Conservation (phyloP, 1,284 basidiomycete species). For the Ustilago curta region DNA sequence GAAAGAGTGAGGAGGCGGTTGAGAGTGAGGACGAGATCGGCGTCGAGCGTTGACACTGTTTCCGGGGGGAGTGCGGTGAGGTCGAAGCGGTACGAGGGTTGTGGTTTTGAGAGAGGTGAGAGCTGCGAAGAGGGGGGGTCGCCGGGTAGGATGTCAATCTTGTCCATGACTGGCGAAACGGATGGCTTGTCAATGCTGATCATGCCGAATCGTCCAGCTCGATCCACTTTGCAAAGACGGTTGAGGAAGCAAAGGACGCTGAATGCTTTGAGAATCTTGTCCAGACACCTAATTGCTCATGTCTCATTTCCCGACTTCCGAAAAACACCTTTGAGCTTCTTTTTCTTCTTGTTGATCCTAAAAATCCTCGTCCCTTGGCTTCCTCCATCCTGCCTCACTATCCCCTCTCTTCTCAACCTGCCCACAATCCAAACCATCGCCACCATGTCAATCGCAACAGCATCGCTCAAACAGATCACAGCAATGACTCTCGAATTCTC, state of each 20-base stretch:
- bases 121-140: background rate
- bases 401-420: background rate
- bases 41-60: background rate
- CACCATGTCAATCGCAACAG: constrained; percentile 43
- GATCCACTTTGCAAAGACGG: background rate
- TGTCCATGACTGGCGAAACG: background rate
- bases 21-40: background rate
- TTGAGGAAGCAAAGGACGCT: constrained; percentile 2
- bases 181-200: constrained; percentile 16
- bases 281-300: background rate
- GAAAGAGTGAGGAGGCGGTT: constrained; percentile 5
- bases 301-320: constrained; percentile 27
- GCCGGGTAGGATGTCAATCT: constrained; percentile 7
- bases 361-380: background rate
- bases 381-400: background rate
- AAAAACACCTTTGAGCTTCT: constrained; percentile 18
- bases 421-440: background rate
- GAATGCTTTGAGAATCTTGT: constrained; percentile 7
- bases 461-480: constrained; percentile 52
- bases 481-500: constrained; percentile 43
- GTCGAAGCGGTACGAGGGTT: constrained; percentile 24
- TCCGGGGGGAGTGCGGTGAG: constrained; percentile 5
- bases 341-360: constrained; percentile 9
- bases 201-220: constrained; percentile 8
- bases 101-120: background rate